Evolutionary conservation across 1,139 yeast species (phyloP), one percentile per base, ranked within the genome.

Genomic region (Hyphopichia khmerensis): DNA sequence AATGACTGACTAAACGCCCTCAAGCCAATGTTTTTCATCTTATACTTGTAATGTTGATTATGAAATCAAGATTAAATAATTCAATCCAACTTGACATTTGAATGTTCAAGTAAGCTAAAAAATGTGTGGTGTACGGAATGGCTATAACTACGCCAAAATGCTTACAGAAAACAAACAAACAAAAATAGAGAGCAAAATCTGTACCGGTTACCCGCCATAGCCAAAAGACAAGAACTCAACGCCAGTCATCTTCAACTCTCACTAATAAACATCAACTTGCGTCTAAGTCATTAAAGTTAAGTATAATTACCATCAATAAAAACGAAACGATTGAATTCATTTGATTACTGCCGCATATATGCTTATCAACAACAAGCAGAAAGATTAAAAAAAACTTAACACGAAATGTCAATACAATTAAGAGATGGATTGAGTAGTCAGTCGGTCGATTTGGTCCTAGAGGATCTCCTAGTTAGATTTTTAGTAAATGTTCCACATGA

Each of bases 401-500:
- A 10, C 19, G 43, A 8, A 17, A 79, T 79, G 84, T 79, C 84
- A 35, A 77, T 79, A 51, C 75, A 71, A 47, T 65, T 79, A 56
- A 69, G 78, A 57, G 79, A 78, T 56, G 84, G 84, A 40, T 73
- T 79, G 60, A 68, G 69, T 40, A 69, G 69, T 52, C 81, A 77
- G 54, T 73, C 91, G 17, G 71, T 89, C 38, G 93, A 86, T 56
- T 79, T 85, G 50, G 89, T 84, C 10, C 72, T 93, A 42, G 96
- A 90, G 59, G 99, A 93, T 59, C 71, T 93, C 35, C 73, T 90
- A 33, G 98, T 89, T 39, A 74, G 99, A 48, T 95, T 95, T 59
- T 83, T 95, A 42, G 80, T 91, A 47, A 95, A 93, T 68, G 87
- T 93, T 41, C 98, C 99, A 6, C 81, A 81, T 13, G 98, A 91